Conservation (phyloP, 1,284 basidiomycete genomes). For the Irpex rosettiformis region DNA sequence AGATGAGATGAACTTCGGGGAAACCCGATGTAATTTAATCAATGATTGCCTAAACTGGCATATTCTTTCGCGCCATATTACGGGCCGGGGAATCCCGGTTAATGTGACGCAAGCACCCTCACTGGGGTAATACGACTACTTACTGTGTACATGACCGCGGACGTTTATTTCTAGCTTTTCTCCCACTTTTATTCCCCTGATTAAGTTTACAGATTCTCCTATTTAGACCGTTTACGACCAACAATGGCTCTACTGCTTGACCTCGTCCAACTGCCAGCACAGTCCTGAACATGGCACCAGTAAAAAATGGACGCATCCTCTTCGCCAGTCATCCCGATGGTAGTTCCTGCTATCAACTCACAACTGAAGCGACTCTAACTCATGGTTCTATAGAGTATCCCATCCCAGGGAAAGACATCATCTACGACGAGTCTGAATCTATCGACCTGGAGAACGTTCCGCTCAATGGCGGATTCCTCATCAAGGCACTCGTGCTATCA, state of each 20-base stretch:
- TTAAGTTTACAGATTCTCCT: no score
- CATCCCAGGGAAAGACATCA: conserved; percentile 43
- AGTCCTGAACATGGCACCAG: conserved; percentile 10
- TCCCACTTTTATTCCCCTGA: no score
- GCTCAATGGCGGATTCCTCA: conserved; percentile 47
- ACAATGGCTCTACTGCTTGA: background rate
- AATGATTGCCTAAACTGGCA: background rate
- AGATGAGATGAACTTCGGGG: background rate
- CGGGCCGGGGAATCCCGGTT: no score
- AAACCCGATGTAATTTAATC: background rate
- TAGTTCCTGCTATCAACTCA: background rate
- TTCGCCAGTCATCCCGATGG: conserved; percentile 15
- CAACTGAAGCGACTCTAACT: background rate
- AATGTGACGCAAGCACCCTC: no score
- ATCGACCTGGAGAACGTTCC: conserved; percentile 48
- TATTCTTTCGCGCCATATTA: no score
- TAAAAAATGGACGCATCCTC: conserved; percentile 17
- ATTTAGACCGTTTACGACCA: background rate
- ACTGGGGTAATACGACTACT: no score
- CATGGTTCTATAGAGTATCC: conserved; percentile 35
- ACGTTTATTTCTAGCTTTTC: no score
- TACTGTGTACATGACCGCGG: no score
- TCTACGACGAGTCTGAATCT: conserved; percentile 39
- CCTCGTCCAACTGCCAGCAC: background rate
- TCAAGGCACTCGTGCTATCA: conserved; percentile 44